Base-by-base conservation (phyloP, 257 asterid genomes). In the Cynanchum wilfordii region DNA sequence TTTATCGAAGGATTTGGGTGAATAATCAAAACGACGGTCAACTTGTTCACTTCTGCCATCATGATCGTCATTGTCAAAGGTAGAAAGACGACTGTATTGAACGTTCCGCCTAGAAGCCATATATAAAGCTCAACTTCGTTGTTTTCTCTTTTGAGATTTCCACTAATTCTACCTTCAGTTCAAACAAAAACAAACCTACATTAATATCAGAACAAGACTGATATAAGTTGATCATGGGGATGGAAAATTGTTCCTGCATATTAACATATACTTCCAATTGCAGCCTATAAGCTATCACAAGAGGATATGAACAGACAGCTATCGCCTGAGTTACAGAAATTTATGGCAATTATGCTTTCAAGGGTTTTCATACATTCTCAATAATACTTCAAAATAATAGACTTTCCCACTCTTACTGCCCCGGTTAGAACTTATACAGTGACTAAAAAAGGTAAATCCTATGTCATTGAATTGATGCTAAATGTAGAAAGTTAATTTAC, bases 21-120 rank as follows among this genome's bases (percentile, higher is more conserved):
- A 79, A 75, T 86, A 94, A 75, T 91, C 96, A 72, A 89, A 94
- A 81, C 97, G 83, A 33, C 82, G 87, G 71, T 94, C 99, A 69
- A 78, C 70, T 22, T 77, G 83, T 57, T 74, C 65, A 70, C 63
- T 77, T 68, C 77, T 68, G 66, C 69, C 36, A 68, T 77, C 78
- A 71, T 85, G 89, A 79, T 85, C 92, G 0, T 91, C 95, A 70
- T 86, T 90, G 38, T 29, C 90, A 62, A 49, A 3, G n/a, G 71
- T 38, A 73, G 90, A 80, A 60, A 93, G 85, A 80, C 87, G 96
- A 82, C 79, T 85, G 49, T 91, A 91, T 22, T 73, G 86, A 69
- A 84, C 68, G 56, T 87, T 89, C 73, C 98, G 80, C 83, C 85
- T 87, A 58, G 96, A 77, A 70, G 96, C 89, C 97, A 93, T 90